These are phyloP conservation scores for Eutypa lata DNA, from an alignment of 2,329 filamentous ascomycete species.

Conservation along the genomic window DNA sequence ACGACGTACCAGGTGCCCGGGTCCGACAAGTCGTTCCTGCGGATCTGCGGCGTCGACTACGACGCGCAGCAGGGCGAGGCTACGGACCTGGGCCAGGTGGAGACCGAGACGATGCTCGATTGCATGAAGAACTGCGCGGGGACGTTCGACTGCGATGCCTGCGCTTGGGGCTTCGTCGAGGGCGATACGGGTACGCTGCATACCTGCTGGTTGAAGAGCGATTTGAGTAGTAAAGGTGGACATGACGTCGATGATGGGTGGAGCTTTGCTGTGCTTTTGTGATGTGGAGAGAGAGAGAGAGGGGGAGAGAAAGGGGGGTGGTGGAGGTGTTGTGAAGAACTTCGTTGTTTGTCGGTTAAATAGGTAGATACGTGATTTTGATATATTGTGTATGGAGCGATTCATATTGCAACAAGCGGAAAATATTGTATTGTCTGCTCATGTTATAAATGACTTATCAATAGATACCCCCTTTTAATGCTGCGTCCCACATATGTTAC, in stretches of 20 bases:
- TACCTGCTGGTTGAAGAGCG: conserved; percentile 42
- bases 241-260: conserved; percentile 34
- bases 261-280: conserved; percentile 41
- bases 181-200: conserved; percentile 37
- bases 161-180: conserved; percentile 41
- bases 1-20: conserved; percentile 40
- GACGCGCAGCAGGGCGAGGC: conserved; percentile 29
- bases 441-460: too few species aligned
- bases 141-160: conserved; percentile 37
- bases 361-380: too few species aligned
- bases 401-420: too few species aligned
- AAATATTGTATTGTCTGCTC: too few species aligned
- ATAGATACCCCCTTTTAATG: too few species aligned
- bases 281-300: neutral
- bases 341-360: too few species aligned
- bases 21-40: conserved; percentile 39
- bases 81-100: conserved; percentile 29
- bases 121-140: conserved; percentile 44
- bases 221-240: conserved; percentile 23
- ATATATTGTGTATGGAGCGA: too few species aligned
- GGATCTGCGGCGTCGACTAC: conserved; percentile 45
- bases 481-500: too few species aligned
- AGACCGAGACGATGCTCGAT: conserved; percentile 37
- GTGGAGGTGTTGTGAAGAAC: too few species aligned
- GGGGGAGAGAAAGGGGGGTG: too few species aligned